Evolutionary conservation across 495 filamentous ascomycete species (phyloP), one percentile per base, ranked within the genome.

Genomic region (Lophium mytilinum): DNA sequence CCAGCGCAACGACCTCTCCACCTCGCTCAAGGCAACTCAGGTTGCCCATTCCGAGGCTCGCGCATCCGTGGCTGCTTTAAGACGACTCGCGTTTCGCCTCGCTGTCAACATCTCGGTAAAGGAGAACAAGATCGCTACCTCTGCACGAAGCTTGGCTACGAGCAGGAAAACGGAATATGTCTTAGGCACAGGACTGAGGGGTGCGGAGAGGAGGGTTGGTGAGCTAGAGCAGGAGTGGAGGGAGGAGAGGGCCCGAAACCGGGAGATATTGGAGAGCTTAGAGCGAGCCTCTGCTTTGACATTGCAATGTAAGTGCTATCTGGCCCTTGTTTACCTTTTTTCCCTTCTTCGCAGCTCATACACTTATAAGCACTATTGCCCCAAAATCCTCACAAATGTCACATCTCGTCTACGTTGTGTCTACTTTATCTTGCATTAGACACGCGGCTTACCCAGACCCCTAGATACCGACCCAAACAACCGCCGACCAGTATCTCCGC

Each of bases 81-180:
- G 63, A 12, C 55, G 56, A 2, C 37, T 62, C 3, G 58, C 63
- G 1, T 59, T 66, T 34, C 63, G 63, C 19, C 46, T 66, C n/a
- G 63, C 63, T 15, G 59, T 62, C 33, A 66, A 66, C 46, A 66
- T 66, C 3, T 59, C 59, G 12, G 55, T 66, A 8, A 66, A 66
- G 41, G 63, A 66, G 33, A 62, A 56, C 15, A 59, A 60, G 5
- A 56, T 66, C 30, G 63, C 58, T 12, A 56, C 21, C 12, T 37
- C 58, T 0, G 55, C 63, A 11, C 48, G 50, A 19, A 56, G 50
- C 14, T 45, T 66, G 36, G 56, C 56, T 0, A 24, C 19, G 9
- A 56, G 55, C 42, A 52, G 63, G 39, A 66, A 59, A 46, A 58
- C 50, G 9, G 49, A 57, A 14, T 66, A 66, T 46, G 9, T 57